Base-by-base conservation (phyloP, 352 stramenopile genomes). In the Phytophthora fragariae region DNA sequence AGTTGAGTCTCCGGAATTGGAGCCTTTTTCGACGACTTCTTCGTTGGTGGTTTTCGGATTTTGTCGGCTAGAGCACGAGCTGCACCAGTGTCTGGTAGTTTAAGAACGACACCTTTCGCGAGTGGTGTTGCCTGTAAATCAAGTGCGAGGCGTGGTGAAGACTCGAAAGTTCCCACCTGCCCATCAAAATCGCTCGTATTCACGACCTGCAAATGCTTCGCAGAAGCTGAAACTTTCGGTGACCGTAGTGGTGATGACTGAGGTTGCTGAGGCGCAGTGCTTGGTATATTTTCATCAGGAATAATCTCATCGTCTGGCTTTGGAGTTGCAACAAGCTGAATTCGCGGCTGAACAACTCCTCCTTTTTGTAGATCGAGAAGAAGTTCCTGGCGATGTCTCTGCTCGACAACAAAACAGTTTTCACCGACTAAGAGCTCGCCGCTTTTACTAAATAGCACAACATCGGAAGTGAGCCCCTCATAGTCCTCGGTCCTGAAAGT, bases 401-500 rank as follows among this genome's bases (percentile, higher is more conserved):
- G 75, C 12, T 71, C 65, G 2, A 90, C 70, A 49, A 91, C 56
- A 27, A 77, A 80, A 49, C 82, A 91, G 56, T 91, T 91, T 59
- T 90, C 67, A 1, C 82, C 77, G 2, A 91, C 72, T 4, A 91
- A 19, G 8, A 91, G 71, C 31, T 88, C 82, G 14, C 84, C 82
- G 2, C 55, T 64, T 41, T 56, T 77, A 5, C 80, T 75, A 8
- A 84, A 54, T 33, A 90, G 53, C 1, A 89, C 76, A 27, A 90
- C 54, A 27, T 83, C 77, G 6, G 84, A 91, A 11, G 74, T 49
- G 1, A 91, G 62, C 1, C 74, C 82, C 46, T 86, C 73, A 52
- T 91, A 91, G 65, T 91, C 84, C 55, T 90, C 80, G 5, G 75
- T 73, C 2, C 84, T 73, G 60, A 84, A 91, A 8, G 84, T 90